phyloP scores from a whole-genome alignment of 1,284 basidiomycete species.

The Phellinidium pouzarii region DNA sequence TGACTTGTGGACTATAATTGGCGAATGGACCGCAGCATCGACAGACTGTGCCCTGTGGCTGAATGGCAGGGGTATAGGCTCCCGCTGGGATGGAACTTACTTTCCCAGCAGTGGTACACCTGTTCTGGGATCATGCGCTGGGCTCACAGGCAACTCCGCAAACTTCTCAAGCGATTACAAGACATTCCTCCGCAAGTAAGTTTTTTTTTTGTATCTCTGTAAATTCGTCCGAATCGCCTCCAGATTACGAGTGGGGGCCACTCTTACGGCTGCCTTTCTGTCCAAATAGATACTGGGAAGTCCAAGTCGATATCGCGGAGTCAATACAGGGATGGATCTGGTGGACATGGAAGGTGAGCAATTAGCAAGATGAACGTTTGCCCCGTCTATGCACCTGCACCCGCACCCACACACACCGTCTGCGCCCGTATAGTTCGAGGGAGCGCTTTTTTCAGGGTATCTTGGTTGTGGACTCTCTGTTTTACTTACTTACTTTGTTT shows the following conservation, averaged over 20 bases:
- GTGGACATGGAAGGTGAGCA: conserved; percentile 75
- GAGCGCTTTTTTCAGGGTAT: background rate
- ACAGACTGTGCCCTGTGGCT: conserved; percentile 80
- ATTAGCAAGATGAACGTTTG: background rate
- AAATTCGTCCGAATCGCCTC: too few relatives aligned
- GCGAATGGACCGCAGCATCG: conserved; percentile 73
- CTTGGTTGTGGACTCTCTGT: background rate
- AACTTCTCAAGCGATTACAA: conserved; percentile 61
- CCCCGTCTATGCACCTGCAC: background rate
- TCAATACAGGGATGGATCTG: conserved; percentile 71
- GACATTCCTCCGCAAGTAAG: conserved; percentile 53
- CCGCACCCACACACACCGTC: background rate
- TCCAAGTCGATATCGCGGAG: conserved; percentile 64
- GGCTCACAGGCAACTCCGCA: conserved; percentile 50
- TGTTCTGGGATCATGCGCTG: conserved; percentile 51
- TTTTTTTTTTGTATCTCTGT: conserved; percentile 15
- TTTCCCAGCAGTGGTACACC: conserved; percentile 28
- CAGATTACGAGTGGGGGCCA: too few relatives aligned
- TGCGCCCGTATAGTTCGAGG: background rate
- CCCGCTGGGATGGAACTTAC: conserved; percentile 59
- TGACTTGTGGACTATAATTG: conserved; percentile 59
- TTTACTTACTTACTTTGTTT: conserved; percentile 1
- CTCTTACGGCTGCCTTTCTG: background rate
- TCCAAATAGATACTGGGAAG: conserved; percentile 73
- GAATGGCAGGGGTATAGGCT: conserved; percentile 67